Conservation (phyloP, 768 basidiomycete genomes). For the Suillus lakei region DNA sequence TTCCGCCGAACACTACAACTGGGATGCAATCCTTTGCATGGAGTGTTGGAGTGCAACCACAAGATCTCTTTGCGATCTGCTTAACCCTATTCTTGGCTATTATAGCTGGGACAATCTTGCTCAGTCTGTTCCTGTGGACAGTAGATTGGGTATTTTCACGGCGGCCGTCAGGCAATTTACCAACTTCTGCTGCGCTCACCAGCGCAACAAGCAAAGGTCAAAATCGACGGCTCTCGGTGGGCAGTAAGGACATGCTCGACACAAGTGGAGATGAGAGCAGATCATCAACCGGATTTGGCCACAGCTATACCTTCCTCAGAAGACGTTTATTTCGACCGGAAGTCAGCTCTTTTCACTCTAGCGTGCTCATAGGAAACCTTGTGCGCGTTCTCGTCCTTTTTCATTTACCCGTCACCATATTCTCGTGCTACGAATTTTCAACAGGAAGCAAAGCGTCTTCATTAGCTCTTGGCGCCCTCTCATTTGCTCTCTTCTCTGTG, state of each 20-base stretch:
- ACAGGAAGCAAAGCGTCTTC: conserved; percentile 56
- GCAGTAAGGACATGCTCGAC: conserved; percentile 59
- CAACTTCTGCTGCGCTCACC: conserved; percentile 23
- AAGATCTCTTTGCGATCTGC: conserved; percentile 83
- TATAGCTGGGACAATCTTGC: conserved; percentile 66
- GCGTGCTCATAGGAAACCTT: conserved; percentile 86
- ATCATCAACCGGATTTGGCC: conserved; percentile 30
- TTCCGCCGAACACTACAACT: conserved; percentile 57
- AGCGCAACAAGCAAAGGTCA: conserved; percentile 26
- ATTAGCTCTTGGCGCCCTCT: conserved; percentile 78
- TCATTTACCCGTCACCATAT: conserved; percentile 93
- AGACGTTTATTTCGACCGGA: conserved; percentile 50
- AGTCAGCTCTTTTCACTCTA: conserved; percentile 80
- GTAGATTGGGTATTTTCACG: conserved; percentile 58
- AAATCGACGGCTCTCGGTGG: conserved; percentile 46
- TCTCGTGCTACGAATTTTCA: conserved; percentile 73
- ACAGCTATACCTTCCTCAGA: conserved; percentile 29
- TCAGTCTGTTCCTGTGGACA: conserved; percentile 76
- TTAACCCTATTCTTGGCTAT: conserved; percentile 84
- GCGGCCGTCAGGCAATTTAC: conserved; percentile 23
- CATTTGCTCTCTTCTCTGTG: conserved; percentile 82
- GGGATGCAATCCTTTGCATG: conserved; percentile 88
- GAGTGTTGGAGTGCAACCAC: conserved; percentile 79
- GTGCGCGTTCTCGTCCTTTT: conserved; percentile 90
- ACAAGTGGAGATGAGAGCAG: conserved; percentile 34